Base-by-base conservation (phyloP, 78 protist species). In the Tieghemostelium lacteum region DNA sequence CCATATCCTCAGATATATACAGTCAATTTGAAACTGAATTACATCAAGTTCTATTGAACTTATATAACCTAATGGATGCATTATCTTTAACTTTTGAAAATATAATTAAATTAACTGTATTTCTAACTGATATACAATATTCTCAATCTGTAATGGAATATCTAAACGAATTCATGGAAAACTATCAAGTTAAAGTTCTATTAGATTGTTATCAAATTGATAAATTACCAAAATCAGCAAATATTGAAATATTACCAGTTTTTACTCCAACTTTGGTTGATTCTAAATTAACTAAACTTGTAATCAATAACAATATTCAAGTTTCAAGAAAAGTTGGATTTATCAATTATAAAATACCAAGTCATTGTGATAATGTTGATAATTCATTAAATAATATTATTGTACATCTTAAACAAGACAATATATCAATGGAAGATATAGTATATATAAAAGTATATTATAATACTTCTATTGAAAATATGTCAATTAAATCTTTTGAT, bases 221-320 rank as follows among this genome's bases (percentile, higher is more conserved):
- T 39, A 66, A 60, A 6, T 31, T 86, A 31, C 93, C 93, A 70
- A 86, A 72, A 24, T 20, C 29, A 36, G 14, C 93, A 52, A 55
- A 61, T 28, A 58, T 75, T 29, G 93, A 86, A 57, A 28, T 86
- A 22, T 72, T 83, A 58, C 36, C 69, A 31, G 26, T 63, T 19
- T 29, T 67, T 31, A 52, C 55, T 26, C n/a, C 22, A 39, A 39
- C n/a, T n/a, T n/a, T n/a, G n/a, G n/a, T n/a, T n/a, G n/a, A n/a
- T n/a, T n/a, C n/a, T n/a, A n/a, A n/a, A n/a, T n/a, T n/a, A n/a
- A n/a, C n/a, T n/a, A n/a, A n/a, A n/a, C n/a, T n/a, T n/a, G n/a
- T n/a, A n/a, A n/a, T n/a, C n/a, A n/a, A n/a, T n/a, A n/a, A n/a
- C n/a, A n/a, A n/a, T n/a, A n/a, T n/a, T n/a, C n/a, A n/a, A n/a